Evolutionary conservation across 1,284 basidiomycete species (phyloP).

Genomic region (Lentinula novae-zelandiae): DNA sequence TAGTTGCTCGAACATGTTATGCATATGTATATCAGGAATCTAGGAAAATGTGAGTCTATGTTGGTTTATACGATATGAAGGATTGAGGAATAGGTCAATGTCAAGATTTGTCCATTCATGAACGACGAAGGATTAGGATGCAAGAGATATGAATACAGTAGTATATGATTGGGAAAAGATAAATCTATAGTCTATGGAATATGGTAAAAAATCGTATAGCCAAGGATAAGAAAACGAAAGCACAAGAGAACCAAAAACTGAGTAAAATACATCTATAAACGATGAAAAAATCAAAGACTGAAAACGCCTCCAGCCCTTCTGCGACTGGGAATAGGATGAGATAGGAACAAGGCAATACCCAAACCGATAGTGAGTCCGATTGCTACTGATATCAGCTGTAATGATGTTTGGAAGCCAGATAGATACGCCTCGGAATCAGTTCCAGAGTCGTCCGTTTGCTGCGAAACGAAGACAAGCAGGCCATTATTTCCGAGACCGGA

Average conservation of each 20-base stretch:
- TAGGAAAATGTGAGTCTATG: too few relatives aligned
- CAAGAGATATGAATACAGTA: not conserved
- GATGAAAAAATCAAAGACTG: conserved; percentile 35
- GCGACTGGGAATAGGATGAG: conserved; percentile 56
- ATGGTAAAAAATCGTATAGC: not conserved
- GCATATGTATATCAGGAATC: too few relatives aligned
- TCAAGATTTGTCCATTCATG: too few relatives aligned
- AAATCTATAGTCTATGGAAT: not conserved
- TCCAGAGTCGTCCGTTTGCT: conserved; percentile 43
- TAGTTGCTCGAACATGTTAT: too few relatives aligned
- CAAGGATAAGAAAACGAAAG: not conserved
- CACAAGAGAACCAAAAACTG: not conserved
- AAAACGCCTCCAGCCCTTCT: conserved; percentile 57
- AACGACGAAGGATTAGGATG: too few relatives aligned
- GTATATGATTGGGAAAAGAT: not conserved
- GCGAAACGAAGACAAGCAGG: conserved; percentile 71
- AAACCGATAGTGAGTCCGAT: conserved; percentile 74
- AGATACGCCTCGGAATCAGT: conserved; percentile 46
- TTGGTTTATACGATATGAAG: too few relatives aligned
- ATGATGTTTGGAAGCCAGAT: conserved; percentile 64
- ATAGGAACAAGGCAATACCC: conserved; percentile 53
- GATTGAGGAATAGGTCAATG: too few relatives aligned
- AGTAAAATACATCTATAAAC: not conserved
- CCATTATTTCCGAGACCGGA: conserved; percentile 84
- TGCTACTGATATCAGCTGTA: conserved; percentile 61